These are phyloP conservation scores for Mucor velutinosus DNA, from an alignment of 371 early-diverging fungal species.

Conservation along the genomic window DNA sequence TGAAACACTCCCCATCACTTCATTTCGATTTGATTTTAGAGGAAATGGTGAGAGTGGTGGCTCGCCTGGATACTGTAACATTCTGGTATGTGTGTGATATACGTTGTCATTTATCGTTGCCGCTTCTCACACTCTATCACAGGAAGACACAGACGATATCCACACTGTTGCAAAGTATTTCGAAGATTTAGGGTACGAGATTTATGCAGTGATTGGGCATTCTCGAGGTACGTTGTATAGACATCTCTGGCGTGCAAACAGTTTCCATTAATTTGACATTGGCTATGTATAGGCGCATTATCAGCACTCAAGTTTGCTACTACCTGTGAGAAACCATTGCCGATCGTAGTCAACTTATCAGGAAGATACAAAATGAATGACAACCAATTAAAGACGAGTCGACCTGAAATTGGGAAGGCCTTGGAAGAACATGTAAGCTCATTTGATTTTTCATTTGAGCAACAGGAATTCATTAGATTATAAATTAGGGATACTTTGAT, in stretches of 20 bases:
- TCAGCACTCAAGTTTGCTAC: constrained; percentile 60
- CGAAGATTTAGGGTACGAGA: constrained; percentile 54
- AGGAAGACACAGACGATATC: constrained; percentile 61
- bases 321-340: constrained; percentile 38
- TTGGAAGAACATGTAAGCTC: constrained; percentile 27
- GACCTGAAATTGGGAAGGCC: constrained; percentile 37
- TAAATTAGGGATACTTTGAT: constrained; percentile 42
- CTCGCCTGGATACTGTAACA: constrained; percentile 50
- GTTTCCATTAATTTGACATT: too few species aligned
- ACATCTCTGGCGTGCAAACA: background rate
- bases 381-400: constrained; percentile 29
- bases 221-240: constrained; percentile 45
- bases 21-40: constrained; percentile 63
- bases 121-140: background rate
- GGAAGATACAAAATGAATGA: constrained; percentile 60
- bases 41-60: constrained; percentile 66
- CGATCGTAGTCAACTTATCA: constrained; percentile 54
- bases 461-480: background rate
- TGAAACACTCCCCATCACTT: constrained; percentile 52
- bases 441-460: background rate
- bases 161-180: constrained; percentile 55
- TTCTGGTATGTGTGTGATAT: background rate
- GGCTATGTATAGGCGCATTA: constrained; percentile 51
- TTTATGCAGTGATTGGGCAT: constrained; percentile 62
- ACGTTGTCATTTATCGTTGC: too few species aligned